Percentiles rank a stretch among this genome's conserved stretches.
Evolutionary conservation across 768 basidiomycete species (phyloP).

Genomic region (Tephrocybe sp.): DNA sequence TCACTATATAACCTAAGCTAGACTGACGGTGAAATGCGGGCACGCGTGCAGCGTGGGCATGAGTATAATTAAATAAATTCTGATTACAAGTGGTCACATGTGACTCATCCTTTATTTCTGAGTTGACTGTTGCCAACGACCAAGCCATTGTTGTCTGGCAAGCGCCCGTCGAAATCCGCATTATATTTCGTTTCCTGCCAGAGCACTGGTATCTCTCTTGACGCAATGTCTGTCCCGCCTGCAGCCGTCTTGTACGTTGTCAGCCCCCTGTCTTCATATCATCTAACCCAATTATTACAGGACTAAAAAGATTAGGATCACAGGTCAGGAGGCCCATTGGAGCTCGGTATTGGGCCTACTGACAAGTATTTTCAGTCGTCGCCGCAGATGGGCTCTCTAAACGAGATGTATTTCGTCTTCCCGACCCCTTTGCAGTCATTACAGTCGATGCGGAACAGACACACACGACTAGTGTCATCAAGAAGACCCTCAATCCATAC

Average conservation of each 20-base stretch:
- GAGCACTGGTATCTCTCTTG: background rate
- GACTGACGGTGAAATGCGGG: too few relatives aligned
- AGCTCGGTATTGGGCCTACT: background rate
- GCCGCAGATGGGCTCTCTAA: constrained; percentile 94
- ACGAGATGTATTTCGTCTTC: constrained; percentile 93
- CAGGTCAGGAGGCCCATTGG: constrained; percentile 45
- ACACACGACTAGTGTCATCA: constrained; percentile 94
- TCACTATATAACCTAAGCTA: too few relatives aligned
- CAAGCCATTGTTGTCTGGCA: background rate
- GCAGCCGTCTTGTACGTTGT: constrained; percentile 43
- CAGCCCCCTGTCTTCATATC: constrained; percentile 1
- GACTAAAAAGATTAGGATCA: constrained; percentile 77
- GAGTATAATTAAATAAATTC: too few relatives aligned
- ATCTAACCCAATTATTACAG: constrained; percentile 24
- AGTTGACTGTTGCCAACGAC: constrained; percentile 10
- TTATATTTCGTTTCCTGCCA: background rate
- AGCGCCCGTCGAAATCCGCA: background rate
- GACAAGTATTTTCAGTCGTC: constrained; percentile 61
- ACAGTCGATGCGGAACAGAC: constrained; percentile 98
- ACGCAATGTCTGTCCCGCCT: constrained; percentile 44
- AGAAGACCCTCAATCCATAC: constrained; percentile 92
- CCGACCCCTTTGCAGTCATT: constrained; percentile 97
- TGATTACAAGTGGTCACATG: too few relatives aligned
- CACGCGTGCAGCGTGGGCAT: too few relatives aligned
- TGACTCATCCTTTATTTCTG: constrained; percentile 14